Percentiles rank a stretch among this genome's conserved stretches.
Conservation (phyloP, 2,329 filamentous ascomycete genomes). For the Lasiodiplodia citricola region DNA sequence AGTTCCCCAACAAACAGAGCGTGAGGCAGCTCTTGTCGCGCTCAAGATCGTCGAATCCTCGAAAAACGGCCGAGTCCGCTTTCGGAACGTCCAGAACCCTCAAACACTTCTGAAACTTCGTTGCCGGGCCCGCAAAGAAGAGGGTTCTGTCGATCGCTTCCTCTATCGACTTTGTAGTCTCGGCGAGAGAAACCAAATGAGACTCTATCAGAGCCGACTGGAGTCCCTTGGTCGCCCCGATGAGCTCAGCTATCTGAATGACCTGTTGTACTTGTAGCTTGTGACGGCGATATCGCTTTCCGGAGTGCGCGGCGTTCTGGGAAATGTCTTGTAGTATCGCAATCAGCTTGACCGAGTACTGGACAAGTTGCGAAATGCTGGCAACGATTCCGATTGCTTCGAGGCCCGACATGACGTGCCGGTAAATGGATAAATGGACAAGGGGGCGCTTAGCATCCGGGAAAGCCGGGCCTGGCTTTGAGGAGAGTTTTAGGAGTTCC, state of each 20-base stretch:
- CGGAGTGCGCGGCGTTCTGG: background rate
- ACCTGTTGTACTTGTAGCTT: background rate
- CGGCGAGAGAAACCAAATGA: background rate
- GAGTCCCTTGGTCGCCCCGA: background rate
- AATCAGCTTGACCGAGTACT: background rate
- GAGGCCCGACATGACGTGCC: background rate
- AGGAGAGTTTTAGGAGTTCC: background rate
- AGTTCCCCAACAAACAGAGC: background rate
- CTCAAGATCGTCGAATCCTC: background rate
- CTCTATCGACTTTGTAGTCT: background rate
- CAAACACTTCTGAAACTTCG: background rate
- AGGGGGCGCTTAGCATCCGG: background rate
- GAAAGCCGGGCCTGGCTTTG: too few relatives aligned
- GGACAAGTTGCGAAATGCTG: background rate
- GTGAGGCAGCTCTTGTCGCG: background rate
- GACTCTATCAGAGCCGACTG: background rate
- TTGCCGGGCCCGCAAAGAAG: background rate
- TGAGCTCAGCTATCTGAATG: background rate
- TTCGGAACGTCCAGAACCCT: background rate
- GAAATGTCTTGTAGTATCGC: background rate
- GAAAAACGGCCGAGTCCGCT: background rate
- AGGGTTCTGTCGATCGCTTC: background rate
- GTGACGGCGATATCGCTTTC: background rate
- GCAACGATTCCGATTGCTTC: background rate
- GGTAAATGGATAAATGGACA: background rate